phyloP scores from a whole-genome alignment of 2,329 filamentous ascomycete species.

The Talaromyces sp. region DNA sequence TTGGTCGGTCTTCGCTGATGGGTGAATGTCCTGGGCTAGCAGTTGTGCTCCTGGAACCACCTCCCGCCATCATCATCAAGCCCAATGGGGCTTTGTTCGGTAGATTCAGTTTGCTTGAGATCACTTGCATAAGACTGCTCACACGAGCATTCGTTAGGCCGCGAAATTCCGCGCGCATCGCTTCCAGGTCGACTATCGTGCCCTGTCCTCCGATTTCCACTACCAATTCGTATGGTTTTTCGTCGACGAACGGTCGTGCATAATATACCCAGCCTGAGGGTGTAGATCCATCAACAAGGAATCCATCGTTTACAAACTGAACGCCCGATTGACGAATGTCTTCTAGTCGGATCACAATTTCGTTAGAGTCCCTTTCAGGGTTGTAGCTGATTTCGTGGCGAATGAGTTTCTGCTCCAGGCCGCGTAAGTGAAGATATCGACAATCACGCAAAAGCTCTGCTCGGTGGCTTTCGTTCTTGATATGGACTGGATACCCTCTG shows the following conservation, averaged over 20 bases:
- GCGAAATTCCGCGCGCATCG: constrained; percentile 65
- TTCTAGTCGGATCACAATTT: constrained; percentile 75
- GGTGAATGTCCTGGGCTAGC: constrained; percentile 65
- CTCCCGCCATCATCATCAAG: constrained; percentile 57
- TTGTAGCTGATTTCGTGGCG: constrained; percentile 73
- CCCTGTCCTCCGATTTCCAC: constrained; percentile 70
- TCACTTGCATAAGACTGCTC: constrained; percentile 68
- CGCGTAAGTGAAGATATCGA: constrained; percentile 88
- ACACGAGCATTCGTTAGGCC: constrained; percentile 65
- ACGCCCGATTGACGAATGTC: constrained; percentile 87
- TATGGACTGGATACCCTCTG: constrained; percentile 74
- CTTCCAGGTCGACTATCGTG: constrained; percentile 52
- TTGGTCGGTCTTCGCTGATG: constrained; percentile 64
- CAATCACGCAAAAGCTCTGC: constrained; percentile 75
- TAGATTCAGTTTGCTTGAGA: constrained; percentile 73
- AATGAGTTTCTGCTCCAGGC: constrained; percentile 80
- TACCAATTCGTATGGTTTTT: constrained; percentile 65
- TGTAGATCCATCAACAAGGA: constrained; percentile 20
- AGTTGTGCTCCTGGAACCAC: constrained; percentile 57
- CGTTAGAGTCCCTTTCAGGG: constrained; percentile 58
- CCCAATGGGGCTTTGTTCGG: constrained; percentile 57
- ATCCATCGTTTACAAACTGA: constrained; percentile 53
- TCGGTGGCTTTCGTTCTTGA: constrained; percentile 71
- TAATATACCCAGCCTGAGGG: constrained; percentile 64
- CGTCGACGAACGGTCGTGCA: constrained; percentile 78